Base-by-base conservation (phyloP, 805 yeast species). In the Alloascoidea hylecoeti region DNA sequence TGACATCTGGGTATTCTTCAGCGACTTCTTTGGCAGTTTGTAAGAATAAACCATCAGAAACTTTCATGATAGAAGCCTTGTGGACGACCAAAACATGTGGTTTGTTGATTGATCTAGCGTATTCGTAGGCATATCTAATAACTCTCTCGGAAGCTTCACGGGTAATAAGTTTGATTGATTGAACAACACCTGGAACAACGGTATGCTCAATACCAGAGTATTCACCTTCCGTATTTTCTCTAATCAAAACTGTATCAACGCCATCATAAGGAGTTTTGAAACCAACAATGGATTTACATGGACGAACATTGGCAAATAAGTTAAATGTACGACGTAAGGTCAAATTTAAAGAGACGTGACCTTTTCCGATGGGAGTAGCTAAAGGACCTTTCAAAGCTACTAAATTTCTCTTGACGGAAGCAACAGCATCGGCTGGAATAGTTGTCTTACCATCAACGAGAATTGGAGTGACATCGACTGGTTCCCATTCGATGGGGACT, bases 161-260 rank as follows among this genome's bases (percentile, higher is more conserved):
- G 56, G 98, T 92, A 70, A 92, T 92, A 62, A 92, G 75, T 69
- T 92, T 92, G 67, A 89, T 89, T 46, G 95, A 83, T 70, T 92
- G 97, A 39, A 92, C 96, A 40, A 92, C 97, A 57, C 98, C 98
- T 47, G 96, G 96, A 41, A 86, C 94, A 47, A 92, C 86, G 46
- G 85, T 81, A 70, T 92, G 98, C 72, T 92, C 98, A 52, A 92
- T 88, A 67, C 98, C 98, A 19, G 96, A 88, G 70, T 85, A 89
- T 66, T 89, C 97, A 67, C 95, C 96, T 68, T 89, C 97, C 49
- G 96, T 89, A 72, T 92, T 92, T 66, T 92, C 98, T 72, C 98
- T 86, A 61, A 92, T 88, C 53, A 92, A 70, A 28, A 89, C 96
- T 46, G 95, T 80, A 66, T 92, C 94, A 46, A 92, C 97, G 59